Base-by-base conservation (phyloP, 2,329 filamentous ascomycete genomes). In the Penicillium thymicola region DNA sequence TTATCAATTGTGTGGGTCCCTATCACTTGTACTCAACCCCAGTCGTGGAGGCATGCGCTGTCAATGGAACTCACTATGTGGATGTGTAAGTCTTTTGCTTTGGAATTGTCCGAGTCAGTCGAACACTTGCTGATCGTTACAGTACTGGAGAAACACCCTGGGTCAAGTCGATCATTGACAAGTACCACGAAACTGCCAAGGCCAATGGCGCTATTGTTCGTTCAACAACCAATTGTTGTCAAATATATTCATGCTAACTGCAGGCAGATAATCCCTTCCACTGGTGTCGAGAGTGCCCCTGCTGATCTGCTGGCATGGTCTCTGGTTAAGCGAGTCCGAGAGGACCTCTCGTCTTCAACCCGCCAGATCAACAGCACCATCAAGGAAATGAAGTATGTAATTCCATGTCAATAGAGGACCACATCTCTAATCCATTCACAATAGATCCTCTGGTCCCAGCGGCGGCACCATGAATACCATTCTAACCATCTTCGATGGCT, bases 391-490 rank as follows among this genome's bases (percentile, higher is more conserved):
- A 84, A 83, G 68, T 78, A 69, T 52, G 67, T 58, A 54, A 54
- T 18, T 14, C 5, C 13, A 10, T n/a, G 32, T 41, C 7, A 5
- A 28, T 5, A 14, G 5, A 28, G 2, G n/a, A 30, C 1, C 13
- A 11, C 7, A 8, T 42, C 36, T 51, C 64, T 63, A 54, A 60
- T 9, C 41, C 8, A n/a, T 11, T 10, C 3, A 25, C 8, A 3
- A n/a, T 37, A 73, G 72, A 55, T 65, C 67, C 23, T 75, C 77
- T 5, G 76, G 76, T 6, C 71, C 79, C 4, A 85, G 81, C 51
- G 85, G 85, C 28, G 85, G 85, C 36, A 86, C 89, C 2, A 74
- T 92, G 5, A 80, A 83, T 34, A 92, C 90, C 0, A 76, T 86
- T 4, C 72, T 97, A 14, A 81, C 76, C 32, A 68, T 83, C 9